Percentiles rank a stretch among this genome's conserved stretches.
Conservation (phyloP, 768 basidiomycete species). For the Boletus barrowsii region DNA sequence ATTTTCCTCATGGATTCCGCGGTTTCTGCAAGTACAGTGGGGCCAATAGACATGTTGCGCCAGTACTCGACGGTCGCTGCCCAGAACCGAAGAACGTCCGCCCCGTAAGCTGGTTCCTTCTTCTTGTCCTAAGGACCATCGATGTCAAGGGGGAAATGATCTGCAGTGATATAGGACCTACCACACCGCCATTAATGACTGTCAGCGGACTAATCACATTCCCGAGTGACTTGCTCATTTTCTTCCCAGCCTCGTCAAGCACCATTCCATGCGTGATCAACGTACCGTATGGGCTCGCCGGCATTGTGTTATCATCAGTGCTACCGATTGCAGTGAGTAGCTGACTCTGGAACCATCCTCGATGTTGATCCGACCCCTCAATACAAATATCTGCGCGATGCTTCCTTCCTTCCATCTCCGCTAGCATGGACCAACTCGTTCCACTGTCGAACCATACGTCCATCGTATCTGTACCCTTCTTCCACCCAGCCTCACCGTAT, state of each 20-base stretch:
- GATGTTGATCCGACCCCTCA: conserved; percentile 96
- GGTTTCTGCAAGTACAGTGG: conserved; percentile 69
- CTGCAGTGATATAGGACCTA: conserved; percentile 32
- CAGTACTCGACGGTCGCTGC: conserved; percentile 88
- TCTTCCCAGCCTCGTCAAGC: conserved; percentile 80
- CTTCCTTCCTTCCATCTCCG: conserved; percentile 35
- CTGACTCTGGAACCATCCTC: conserved; percentile 98
- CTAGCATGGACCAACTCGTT: conserved; percentile 85
- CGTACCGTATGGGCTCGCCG: conserved; percentile 60
- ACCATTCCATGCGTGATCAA: conserved; percentile 98
- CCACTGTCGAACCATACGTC: conserved; percentile 99
- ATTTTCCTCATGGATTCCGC: conserved; percentile 78
- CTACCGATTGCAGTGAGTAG: conserved; percentile 74
- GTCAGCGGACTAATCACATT: conserved; percentile 86
- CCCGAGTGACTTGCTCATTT: conserved; percentile 97
- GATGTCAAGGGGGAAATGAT: background rate
- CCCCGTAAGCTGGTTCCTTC: conserved; percentile 76
- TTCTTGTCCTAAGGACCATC: conserved; percentile 50
- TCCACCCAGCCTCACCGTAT: conserved; percentile 50
- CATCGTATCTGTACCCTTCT: conserved; percentile 91
- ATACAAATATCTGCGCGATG: conserved; percentile 81
- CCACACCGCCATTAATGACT: conserved; percentile 74
- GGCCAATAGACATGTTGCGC: conserved; percentile 83
- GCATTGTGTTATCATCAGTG: conserved; percentile 11
- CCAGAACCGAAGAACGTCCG: conserved; percentile 88